Evolutionary conservation across 2,329 filamentous ascomycete genomes (phyloP), one percentile per base, ranked within the genome.

Genomic region (Cadophora sp.): DNA sequence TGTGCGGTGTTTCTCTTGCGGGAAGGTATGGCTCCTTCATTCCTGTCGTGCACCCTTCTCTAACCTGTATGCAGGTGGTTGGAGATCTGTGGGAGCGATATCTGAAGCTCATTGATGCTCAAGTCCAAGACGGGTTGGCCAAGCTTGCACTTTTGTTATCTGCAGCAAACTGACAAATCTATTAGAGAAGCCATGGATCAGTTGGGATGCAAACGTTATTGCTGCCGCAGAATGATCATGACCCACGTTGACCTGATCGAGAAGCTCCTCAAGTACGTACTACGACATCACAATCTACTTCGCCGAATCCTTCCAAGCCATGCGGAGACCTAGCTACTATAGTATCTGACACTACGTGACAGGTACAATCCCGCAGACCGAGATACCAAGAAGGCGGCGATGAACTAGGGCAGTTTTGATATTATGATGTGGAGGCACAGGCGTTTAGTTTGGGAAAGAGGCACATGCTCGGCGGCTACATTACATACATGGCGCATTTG

Each of bases 171-270:
- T 75, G 55, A 74, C 22, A 53, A 48, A 29, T 26, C 48, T 9
- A 64, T 77, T 75, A 97, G 96, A 78, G 94, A 97, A 79, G 96
- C 95, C 51, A 97, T 99, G 91, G 94, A 98, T 81, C 88, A 94
- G 79, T 89, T 99, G 64, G 94, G 94, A 66, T 91, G 97, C 78
- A 95, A 93, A 82, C 89, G 96, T 75, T 99, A 99, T 85, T 99
- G 96, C 87, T 99, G 96, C 84, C 92, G 96, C 76, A 92, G 96
- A 78, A 99, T 99, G 96, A 90, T 99, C 81, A 97, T 99, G 92
- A 99, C 96, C 69, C 96, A 99, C 82, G 96, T 99, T 77, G 96
- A 99, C 80, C 86, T 99, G 71, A 97, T 99, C 76, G 96, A 99
- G 86, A 99, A 99, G 83, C 89, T 99, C 62, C 89, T 99, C 73